Evolutionary conservation across 768 basidiomycete species (phyloP).

Genomic region (Pisolithus tinctorius): DNA sequence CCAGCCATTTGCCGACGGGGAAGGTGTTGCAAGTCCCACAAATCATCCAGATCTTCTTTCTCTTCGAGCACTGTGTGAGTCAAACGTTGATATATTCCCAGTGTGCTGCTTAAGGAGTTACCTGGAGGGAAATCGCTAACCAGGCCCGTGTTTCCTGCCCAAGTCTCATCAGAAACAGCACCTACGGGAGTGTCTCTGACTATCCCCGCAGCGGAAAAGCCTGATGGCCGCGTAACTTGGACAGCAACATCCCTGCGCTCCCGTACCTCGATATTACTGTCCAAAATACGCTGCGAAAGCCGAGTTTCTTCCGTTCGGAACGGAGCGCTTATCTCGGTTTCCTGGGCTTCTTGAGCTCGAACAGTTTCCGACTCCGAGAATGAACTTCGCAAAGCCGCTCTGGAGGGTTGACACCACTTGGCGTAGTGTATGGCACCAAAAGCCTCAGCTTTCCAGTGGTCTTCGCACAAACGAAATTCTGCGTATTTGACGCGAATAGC

Average conservation of each 20-base stretch:
- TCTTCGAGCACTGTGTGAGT: neutral
- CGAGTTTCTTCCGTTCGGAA: neutral
- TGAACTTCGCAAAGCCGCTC: neutral
- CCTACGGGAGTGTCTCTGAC: no score
- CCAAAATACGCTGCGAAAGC: neutral
- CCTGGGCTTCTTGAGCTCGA: neutral
- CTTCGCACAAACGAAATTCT: constrained; percentile 4
- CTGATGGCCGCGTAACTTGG: neutral
- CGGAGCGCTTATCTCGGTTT: neutral
- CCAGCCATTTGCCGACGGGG: neutral
- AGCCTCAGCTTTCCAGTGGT: constrained; percentile 5
- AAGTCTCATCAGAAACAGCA: no score
- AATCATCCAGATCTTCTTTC: neutral
- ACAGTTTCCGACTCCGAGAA: neutral
- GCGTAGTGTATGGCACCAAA: constrained; percentile 1
- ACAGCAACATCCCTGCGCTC: neutral
- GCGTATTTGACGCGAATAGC: neutral
- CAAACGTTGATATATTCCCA: neutral
- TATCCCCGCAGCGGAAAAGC: neutral
- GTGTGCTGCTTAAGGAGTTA: neutral
- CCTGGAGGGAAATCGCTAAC: neutral
- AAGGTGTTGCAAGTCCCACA: neutral
- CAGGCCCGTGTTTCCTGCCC: neutral
- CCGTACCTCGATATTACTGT: neutral
- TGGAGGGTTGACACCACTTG: neutral